Percentiles rank a stretch among this genome's conserved stretches.
phyloP scores from a whole-genome alignment of 116 monocot genomes.

The Papilionanthe hybrid region DNA sequence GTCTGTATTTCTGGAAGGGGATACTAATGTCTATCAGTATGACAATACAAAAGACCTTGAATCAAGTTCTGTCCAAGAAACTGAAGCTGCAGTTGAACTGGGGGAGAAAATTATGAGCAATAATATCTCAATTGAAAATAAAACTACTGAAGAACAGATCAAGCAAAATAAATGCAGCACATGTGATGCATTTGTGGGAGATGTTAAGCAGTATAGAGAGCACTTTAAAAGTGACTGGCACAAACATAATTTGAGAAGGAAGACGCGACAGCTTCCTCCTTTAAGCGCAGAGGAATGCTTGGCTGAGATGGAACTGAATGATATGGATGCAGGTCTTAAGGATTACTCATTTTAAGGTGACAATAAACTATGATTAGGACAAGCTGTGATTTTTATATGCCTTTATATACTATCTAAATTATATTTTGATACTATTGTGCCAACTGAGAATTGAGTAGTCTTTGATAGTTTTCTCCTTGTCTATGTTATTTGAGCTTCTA shows the following conservation, averaged over 20 bases:
- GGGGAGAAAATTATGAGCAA: constrained; percentile 36
- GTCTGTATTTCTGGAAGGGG: constrained; percentile 60
- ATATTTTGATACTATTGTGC: too few relatives aligned
- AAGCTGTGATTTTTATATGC: background rate
- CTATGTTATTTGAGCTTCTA: too few relatives aligned
- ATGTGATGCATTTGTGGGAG: constrained; percentile 68
- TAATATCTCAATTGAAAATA: constrained; percentile 33
- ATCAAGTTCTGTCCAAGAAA: constrained; percentile 24
- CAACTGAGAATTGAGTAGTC: too few relatives aligned
- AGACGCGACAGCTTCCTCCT: constrained; percentile 77
- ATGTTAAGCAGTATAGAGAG: constrained; percentile 80
- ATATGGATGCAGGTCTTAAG: constrained; percentile 50
- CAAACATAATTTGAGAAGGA: constrained; percentile 83
- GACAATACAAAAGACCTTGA: constrained; percentile 41
- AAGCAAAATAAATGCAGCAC: constrained; percentile 77
- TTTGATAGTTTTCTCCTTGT: too few relatives aligned
- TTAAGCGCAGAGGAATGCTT: constrained; percentile 71
- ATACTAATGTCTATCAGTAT: constrained; percentile 42
- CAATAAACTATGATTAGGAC: background rate
- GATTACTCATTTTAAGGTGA: constrained; percentile 68
- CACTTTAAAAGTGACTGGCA: constrained; percentile 90
- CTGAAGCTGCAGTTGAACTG: constrained; percentile 28
- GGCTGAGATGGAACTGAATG: constrained; percentile 54
- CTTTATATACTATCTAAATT: too few relatives aligned
- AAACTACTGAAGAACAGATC: constrained; percentile 20